Evolutionary conservation across 345 rosid genomes (phyloP), one percentile per base, ranked within the genome.

Genomic region (Citrus trifoliata): DNA sequence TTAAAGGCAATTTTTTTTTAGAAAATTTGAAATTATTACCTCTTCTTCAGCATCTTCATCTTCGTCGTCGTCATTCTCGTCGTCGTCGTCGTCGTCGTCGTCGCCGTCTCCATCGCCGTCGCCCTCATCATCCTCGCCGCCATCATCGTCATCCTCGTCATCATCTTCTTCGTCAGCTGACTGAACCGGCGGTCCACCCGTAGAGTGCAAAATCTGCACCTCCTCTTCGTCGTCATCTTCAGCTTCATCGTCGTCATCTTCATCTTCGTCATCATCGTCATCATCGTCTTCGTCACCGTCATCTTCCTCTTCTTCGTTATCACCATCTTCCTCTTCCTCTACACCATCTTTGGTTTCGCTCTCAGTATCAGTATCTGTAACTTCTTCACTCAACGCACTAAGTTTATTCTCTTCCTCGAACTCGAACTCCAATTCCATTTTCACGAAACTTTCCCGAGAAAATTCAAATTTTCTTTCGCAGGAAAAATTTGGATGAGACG

Each of bases 151-250:
- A 6, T 84, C 95, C 0, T 79, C 91, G 0, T 85, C 95, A 2
- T 88, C 89, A 0, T 85, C 95, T 1, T 90, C 95, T 19, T 90
- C 95, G 30, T 88, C 90, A 0, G 70, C 90, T 3, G 88, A 67
- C 30, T 73, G 86, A 21, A 86, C 89, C 32, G 87, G 89, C 64
- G 91, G 95, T 18, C 86, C 91, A 75, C 80, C 87, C 16, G 93
- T 80, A 2, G 92, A 88, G 79, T 83, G 88, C 67, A 92, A 59
- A 65, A 86, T 87, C 85, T 88, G 93, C 67, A 84, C 93, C 9
- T 86, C 90, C 2, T 88, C 93, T 0, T 86, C 93, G 0, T 80
- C 95, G 6, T 87, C 93, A 0, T 87, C 94, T 0, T 81, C 95
- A 0, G 72, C 93, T 0, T 82, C 93, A 0, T 81, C 94, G 0